Evolutionary conservation across 2,329 filamentous ascomycete genomes (phyloP), one percentile per base, ranked within the genome.

Genomic region (Venturia asperata): DNA sequence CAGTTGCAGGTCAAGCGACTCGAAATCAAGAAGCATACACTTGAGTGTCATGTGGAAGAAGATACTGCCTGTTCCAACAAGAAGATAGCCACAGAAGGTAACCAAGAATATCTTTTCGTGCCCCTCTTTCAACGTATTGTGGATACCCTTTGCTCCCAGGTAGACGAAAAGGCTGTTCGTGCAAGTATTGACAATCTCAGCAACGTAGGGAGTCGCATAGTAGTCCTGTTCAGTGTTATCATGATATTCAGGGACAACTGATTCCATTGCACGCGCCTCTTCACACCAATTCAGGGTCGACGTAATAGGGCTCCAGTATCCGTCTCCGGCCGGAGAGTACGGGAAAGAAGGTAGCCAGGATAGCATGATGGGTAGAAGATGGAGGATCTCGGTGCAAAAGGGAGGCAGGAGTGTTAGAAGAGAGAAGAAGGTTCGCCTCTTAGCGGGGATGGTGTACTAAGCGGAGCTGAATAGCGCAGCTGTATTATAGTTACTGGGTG

Each of bases 141-240:
- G 78, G 67, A 94, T 85, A 30, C 92, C 92, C 72, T 87, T 88
- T 69, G 85, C 77, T 9, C 91, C 91, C 24, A 96, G 83, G 74
- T 83, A 89, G 70, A 96, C 81, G 75, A 96, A 96, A 30, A 94
- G 78, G 3, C 89, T 74, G 74, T 96, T 96, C 42, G 91, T 96
- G 41, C 92, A 71, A 3, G 90, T 90, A 73, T 88, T 93, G 72
- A 91, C 84, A 58, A 92, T 85, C 73, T 92, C 90, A 43, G 90
- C 90, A 58, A 86, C 83, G 72, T 92, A 92, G 55, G 83, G 80
- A 4, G 88, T 92, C 45, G 87, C 85, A 78, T 88, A 88, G 76
- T 89, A 89, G 68, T 91, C 89, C 84, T 92, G 64, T 52, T 64
- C 56, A 60, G 63, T 60, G 61, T 49, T 43, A 65, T 60, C 37